Percentiles rank a stretch among this genome's conserved stretches.
Evolutionary conservation across 371 early-diverging fungal species (phyloP).

Genomic region (Mortierella sp.): DNA sequence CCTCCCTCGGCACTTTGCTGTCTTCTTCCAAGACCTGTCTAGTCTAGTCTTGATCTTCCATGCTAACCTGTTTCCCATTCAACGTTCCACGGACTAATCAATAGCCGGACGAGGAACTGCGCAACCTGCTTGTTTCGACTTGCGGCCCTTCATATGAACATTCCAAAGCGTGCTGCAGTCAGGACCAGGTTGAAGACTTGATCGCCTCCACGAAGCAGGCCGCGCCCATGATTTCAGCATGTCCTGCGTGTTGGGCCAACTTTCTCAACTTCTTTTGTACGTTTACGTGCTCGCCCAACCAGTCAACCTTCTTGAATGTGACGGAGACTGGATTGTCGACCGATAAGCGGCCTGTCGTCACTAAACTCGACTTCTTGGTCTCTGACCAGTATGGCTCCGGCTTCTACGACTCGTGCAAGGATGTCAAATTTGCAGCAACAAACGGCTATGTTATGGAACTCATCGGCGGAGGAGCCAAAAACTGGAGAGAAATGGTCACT

Average conservation of each 20-base stretch:
- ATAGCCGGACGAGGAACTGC: constrained; percentile 60
- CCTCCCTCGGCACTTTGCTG: not conserved
- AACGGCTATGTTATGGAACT: constrained; percentile 82
- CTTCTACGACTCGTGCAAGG: constrained; percentile 80
- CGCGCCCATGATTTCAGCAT: constrained; percentile 68
- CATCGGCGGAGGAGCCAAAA: constrained; percentile 79
- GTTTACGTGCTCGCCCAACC: constrained; percentile 78
- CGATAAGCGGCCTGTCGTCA: constrained; percentile 56
- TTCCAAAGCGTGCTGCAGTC: constrained; percentile 72
- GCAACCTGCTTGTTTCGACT: constrained; percentile 61
- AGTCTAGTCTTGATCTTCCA: too few relatives aligned
- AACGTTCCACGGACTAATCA: not conserved
- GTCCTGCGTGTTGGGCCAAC: constrained; percentile 85
- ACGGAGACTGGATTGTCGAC: constrained; percentile 55
- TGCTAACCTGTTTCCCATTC: too few relatives aligned
- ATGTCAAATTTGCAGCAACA: constrained; percentile 76
- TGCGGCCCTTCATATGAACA: constrained; percentile 69
- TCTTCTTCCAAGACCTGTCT: not conserved
- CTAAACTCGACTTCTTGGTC: constrained; percentile 68
- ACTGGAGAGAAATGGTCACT: constrained; percentile 71
- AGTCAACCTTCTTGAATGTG: constrained; percentile 77
- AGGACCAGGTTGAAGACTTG: constrained; percentile 64
- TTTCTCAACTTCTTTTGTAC: constrained; percentile 78
- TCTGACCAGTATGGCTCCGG: constrained; percentile 67
- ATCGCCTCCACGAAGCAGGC: constrained; percentile 65